Evolutionary conservation across 495 filamentous ascomycete genomes (phyloP), one percentile per base, ranked within the genome.

Genomic region (Cercophora samala): DNA sequence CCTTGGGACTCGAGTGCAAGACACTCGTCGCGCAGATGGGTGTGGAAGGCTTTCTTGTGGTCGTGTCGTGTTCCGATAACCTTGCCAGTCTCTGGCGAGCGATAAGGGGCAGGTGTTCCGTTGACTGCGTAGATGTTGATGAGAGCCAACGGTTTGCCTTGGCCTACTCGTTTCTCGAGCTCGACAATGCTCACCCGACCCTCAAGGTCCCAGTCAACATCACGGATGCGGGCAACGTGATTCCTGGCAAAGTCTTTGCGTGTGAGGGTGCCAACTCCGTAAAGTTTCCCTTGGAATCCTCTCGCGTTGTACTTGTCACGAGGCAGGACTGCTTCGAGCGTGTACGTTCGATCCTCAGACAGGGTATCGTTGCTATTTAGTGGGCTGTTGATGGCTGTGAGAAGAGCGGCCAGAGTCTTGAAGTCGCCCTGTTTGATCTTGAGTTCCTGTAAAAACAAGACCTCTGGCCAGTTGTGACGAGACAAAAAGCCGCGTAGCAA

Each of bases 111-210:
- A 1, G 74, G 66, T 2, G 84, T 86, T 19, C 84, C 84, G 67
- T 86, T 86, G 37, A 83, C 77, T 52, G 81, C 82, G 70, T 86
- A 86, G 63, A 85, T 70, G 64, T 85, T 84, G 53, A 82, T 69
- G 13, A 87, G 64, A 0, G 78, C 75, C 0, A 83, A 55, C 0
- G 76, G 74, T 5, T 18, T 19, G 53, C 22, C 22, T 17, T 46
- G 37, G 2, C 2, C 13, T 13, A 17, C 3, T 17, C 37, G 5
- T 46, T 46, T 11, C 13, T 59, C 64, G 5, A 79, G 67, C 67
- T 83, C 80, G 21, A 77, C 67, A 15, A 86, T 67, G 17, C 77
- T 69, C 8, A 87, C 76, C 0, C 84, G 77, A 2, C 84, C 84
- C 74, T 87, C 84, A 9, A 70, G 60, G 58, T 87, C 84, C 84